These are phyloP conservation scores for Colletotrichum sp. DNA, from an alignment of 2,329 filamentous ascomycete genomes.

Conservation along the genomic window DNA sequence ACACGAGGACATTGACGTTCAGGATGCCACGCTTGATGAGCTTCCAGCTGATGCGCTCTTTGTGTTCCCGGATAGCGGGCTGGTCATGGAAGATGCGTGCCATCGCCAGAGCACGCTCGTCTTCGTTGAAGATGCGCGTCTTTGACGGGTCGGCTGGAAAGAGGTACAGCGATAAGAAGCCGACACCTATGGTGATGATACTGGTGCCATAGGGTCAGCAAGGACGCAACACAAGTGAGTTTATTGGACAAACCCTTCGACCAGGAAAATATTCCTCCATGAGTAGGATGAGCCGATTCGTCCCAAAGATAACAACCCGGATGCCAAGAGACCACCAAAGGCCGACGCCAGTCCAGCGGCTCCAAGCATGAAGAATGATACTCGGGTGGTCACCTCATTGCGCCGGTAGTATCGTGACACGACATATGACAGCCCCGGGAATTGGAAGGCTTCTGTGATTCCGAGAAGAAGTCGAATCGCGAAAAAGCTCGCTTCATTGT, in stretches of 20 bases:
- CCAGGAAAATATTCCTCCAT: conserved; percentile 68
- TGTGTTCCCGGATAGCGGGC: conserved; percentile 28
- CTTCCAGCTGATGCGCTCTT: conserved; percentile 23
- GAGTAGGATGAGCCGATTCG: conserved; percentile 25
- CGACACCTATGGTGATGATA: conserved; percentile 60
- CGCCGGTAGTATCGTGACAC: conserved; percentile 68
- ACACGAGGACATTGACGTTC: conserved; percentile 29
- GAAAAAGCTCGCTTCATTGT: conserved; percentile 48
- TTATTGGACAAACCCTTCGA: conserved; percentile 16
- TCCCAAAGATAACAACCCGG: conserved; percentile 29
- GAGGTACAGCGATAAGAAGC: conserved; percentile 48
- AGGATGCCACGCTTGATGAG: conserved; percentile 23
- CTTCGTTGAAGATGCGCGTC: conserved; percentile 47
- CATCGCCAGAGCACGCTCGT: conserved; percentile 68
- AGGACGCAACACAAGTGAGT: fast-evolving
- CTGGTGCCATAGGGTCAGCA: conserved; percentile 29
- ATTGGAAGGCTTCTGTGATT: conserved; percentile 68
- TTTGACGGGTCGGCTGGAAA: conserved; percentile 25
- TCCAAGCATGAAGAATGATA: conserved; percentile 67
- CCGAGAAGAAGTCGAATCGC: conserved; percentile 66
- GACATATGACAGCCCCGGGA: conserved; percentile 73
- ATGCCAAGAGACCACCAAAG: conserved; percentile 69
- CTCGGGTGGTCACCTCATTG: conserved; percentile 61
- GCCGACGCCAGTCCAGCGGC: conserved; percentile 70
- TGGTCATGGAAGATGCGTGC: conserved; percentile 64